Evolutionary conservation across 352 stramenopile genomes (phyloP).

Genomic region (Pythium aphanidermatum): DNA sequence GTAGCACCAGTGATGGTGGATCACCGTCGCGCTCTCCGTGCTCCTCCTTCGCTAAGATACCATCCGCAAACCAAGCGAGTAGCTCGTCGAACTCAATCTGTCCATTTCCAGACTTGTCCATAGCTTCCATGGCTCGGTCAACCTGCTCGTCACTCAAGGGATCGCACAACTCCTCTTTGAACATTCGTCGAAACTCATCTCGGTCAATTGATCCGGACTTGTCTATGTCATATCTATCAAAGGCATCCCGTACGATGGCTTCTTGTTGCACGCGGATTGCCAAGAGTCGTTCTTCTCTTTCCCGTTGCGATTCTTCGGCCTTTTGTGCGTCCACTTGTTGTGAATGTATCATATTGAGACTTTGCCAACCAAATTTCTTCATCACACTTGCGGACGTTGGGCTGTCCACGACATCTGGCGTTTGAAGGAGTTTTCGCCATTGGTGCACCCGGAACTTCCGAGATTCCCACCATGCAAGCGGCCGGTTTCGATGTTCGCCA

Average conservation of each 20-base stretch:
- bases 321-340: constrained; percentile 1
- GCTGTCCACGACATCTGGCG: too few relatives aligned
- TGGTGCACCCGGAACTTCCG: constrained; percentile 17
- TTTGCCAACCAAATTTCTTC: constrained; percentile 26
- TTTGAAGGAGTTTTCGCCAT: constrained; percentile 7
- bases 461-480: constrained; percentile 23
- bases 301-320: constrained; percentile 9
- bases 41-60: constrained; percentile 19
- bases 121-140: constrained; percentile 24
- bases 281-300: constrained; percentile 23
- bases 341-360: background rate
- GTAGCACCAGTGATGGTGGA: constrained; percentile 13
- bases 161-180: constrained; percentile 39
- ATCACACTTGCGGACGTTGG: constrained; percentile 10
- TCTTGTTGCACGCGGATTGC: constrained; percentile 32
- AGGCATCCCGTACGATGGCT: constrained; percentile 35
- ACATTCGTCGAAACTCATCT: constrained; percentile 32
- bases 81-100: constrained; percentile 40
- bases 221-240: constrained; percentile 36
- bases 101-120: constrained; percentile 41
- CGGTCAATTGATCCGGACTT: constrained; percentile 32
- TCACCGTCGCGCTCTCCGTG: background rate
- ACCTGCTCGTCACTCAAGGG: constrained; percentile 28
- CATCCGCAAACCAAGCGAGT: constrained; percentile 33
- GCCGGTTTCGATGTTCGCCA: background rate